Evolutionary conservation across 2,329 filamentous ascomycete genomes (phyloP).

Genomic region (Parastagonospora avenae): DNA sequence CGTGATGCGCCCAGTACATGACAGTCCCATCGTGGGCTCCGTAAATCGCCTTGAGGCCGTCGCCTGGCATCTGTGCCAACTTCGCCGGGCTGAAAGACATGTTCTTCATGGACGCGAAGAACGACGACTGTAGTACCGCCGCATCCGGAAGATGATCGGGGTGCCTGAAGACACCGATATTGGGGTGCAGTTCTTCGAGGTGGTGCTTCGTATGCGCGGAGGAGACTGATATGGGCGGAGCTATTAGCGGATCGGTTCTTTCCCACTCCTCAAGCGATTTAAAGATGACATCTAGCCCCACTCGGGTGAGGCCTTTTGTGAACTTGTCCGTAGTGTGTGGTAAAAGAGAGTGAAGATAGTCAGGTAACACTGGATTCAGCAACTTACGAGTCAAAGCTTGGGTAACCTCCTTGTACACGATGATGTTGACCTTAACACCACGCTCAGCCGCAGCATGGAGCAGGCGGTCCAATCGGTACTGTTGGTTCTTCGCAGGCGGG

Average conservation of each 20-base stretch:
- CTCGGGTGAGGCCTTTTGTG: constrained; percentile 47
- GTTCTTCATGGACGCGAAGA: constrained; percentile 62
- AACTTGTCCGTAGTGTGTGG: constrained; percentile 48
- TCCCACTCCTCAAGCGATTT: constrained; percentile 53
- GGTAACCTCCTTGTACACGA: constrained; percentile 87
- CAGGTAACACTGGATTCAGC: constrained; percentile 48
- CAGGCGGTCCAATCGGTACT: constrained; percentile 84
- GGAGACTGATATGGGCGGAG: constrained; percentile 58
- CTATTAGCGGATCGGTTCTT: constrained; percentile 52
- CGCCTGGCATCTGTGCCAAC: constrained; percentile 68
- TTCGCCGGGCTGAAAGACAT: constrained; percentile 61
- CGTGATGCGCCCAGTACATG: constrained; percentile 91
- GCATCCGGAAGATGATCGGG: constrained; percentile 83
- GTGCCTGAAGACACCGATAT: constrained; percentile 87
- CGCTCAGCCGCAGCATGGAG: constrained; percentile 80
- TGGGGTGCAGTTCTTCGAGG: constrained; percentile 77
- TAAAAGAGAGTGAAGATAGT: constrained; percentile 52
- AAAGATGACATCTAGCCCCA: constrained; percentile 52
- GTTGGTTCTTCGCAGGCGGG: constrained; percentile 79
- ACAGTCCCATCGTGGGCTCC: constrained; percentile 81
- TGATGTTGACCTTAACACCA: constrained; percentile 81
- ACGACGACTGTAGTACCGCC: constrained; percentile 66
- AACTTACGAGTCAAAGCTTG: constrained; percentile 78
- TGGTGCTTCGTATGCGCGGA: constrained; percentile 78
- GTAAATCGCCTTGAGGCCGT: constrained; percentile 78